phyloP scores from a whole-genome alignment of 2,329 filamentous ascomycete genomes.

The Elsinoe ampelina region DNA sequence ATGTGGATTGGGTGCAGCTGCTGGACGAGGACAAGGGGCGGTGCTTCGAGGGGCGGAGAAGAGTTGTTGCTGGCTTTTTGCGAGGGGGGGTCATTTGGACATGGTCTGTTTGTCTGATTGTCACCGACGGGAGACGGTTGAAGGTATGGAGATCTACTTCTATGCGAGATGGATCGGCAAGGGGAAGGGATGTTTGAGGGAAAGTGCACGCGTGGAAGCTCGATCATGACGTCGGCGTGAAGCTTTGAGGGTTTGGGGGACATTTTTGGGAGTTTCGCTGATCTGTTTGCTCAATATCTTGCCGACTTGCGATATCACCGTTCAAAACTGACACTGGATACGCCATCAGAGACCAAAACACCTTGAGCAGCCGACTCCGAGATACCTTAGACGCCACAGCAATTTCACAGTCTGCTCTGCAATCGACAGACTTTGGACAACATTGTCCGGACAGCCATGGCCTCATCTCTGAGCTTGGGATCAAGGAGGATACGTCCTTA shows the following conservation, averaged over 20 bases:
- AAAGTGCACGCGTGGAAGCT: slow-evolving; percentile 3
- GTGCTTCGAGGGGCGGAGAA: background rate
- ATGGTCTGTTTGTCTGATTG: background rate
- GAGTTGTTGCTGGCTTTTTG: background rate
- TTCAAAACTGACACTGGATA: no score
- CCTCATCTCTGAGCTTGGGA: background rate
- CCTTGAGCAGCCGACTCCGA: no score
- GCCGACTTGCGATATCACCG: no score
- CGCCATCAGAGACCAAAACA: no score
- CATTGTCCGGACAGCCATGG: background rate
- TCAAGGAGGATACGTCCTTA: background rate
- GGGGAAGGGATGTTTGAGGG: no score
- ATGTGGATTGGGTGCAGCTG: background rate
- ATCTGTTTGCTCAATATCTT: no score
- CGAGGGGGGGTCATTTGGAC: background rate
- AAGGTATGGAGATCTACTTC: background rate
- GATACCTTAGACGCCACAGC: no score
- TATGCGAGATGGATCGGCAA: background rate
- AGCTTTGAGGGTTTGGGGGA: background rate
- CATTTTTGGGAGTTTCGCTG: slow-evolving; percentile 7
- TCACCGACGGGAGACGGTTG: no score
- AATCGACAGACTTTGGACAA: no score
- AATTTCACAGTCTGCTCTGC: no score
- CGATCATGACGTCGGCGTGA: slow-evolving; percentile 12
- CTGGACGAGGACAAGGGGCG: background rate